These are phyloP conservation scores for Coemansia sp. DNA, from an alignment of 192 early-diverging fungal species.

Conservation along the genomic window DNA sequence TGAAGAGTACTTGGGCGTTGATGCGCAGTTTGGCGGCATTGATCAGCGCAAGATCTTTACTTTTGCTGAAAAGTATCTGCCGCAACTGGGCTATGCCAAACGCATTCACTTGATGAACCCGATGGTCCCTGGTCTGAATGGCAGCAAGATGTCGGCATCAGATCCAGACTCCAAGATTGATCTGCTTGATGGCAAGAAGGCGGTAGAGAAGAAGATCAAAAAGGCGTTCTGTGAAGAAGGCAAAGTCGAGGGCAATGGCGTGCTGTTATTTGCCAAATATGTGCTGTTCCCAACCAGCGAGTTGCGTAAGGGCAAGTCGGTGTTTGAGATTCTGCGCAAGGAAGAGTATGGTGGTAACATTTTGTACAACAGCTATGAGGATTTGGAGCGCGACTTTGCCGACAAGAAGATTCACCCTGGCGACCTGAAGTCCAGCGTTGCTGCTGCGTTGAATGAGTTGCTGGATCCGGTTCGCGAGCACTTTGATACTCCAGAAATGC, in stretches of 20 bases:
- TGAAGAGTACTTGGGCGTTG: constrained; percentile 93
- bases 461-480: constrained; percentile 83
- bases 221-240: constrained; percentile 98
- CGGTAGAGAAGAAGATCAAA: constrained; percentile 81
- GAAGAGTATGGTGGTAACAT: constrained; percentile 93
- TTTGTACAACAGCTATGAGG: constrained; percentile 65
- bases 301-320: constrained; percentile 55
- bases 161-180: constrained; percentile 98
- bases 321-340: constrained; percentile 69
- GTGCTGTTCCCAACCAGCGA: constrained; percentile 87
- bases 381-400: constrained; percentile 80
- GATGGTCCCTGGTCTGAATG: constrained; percentile 94
- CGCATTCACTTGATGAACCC: constrained; percentile 96
- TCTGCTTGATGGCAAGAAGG: constrained; percentile 79
- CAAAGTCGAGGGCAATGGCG: constrained; percentile 87
- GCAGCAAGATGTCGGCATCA: constrained; percentile 94
- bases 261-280: constrained; percentile 82
- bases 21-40: constrained; percentile 95
- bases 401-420: constrained; percentile 88
- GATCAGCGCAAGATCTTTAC: constrained; percentile 99
- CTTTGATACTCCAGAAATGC: constrained; percentile 70
- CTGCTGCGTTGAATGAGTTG: constrained; percentile 78
- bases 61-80: constrained; percentile 94
- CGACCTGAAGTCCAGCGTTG: constrained; percentile 87
- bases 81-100: constrained; percentile 92